Evolutionary conservation across 2,329 filamentous ascomycete species (phyloP), one percentile per base, ranked within the genome.

Genomic region (Blastomyces silverae): DNA sequence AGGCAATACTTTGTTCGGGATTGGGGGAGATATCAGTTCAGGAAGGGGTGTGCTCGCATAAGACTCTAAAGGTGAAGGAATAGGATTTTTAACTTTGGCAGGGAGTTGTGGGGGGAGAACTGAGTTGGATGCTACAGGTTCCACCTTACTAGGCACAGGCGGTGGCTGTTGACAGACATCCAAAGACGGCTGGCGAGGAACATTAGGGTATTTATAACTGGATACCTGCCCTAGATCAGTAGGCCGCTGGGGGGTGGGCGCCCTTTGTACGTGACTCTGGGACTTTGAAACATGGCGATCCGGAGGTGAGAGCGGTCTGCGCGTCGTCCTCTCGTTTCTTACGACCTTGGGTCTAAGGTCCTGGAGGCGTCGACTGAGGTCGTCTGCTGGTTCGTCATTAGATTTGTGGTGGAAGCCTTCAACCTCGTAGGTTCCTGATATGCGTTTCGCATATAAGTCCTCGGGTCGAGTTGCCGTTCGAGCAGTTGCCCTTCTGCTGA

Each of bases 401-500:
- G 5, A n/a, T 3, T 15, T 48, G 17, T 42, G 22, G 7, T 34
- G 53, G 52, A 34, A 25, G 39, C 57, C 52, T 52, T 62, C 28
- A 25, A 17, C 15, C 17, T 20, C 11, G 20, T 34, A 34, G n/a
- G 25, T 34, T 22, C 8, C 34, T 22, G 10, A n/a, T 39, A 37
- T 57, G 28, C 17, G 15, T 22, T 52, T 11, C 34, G 15, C 13
- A 59, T 50, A 48, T 10, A 7, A 2, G 17, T 31, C 31, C 2
- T 25, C n/a, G 4, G 50, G 20, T 10, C 20, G 60, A 52, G 46
- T 44, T 48, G 31, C 39, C 48, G 20, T 55, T 66, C 85, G 81
- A 53, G 81, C 82, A 17, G 84, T 85, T 70, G 89, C 87, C 68
- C 91, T 82, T 53, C 89, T 82, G 64, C 79, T 81, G 65, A 92